Conservation (phyloP, 2,329 filamentous ascomycete species). For the Scopulariopsis brevicaulis region DNA sequence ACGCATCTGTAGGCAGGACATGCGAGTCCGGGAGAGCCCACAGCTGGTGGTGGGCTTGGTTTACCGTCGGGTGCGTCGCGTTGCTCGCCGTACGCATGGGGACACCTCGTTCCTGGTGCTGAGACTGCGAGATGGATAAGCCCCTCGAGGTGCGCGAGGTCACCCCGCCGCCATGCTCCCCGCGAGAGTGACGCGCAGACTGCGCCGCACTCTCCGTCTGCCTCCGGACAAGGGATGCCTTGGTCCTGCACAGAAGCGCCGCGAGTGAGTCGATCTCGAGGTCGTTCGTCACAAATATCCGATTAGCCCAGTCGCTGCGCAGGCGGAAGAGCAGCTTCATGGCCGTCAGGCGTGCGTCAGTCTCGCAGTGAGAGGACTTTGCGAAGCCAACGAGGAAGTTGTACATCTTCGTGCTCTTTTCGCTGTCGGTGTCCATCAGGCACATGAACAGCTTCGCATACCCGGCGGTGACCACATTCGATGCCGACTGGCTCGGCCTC, state of each 20-base stretch:
- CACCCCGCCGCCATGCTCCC: background rate
- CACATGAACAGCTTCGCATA: slow-evolving; percentile 68
- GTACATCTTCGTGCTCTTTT: slow-evolving; percentile 53
- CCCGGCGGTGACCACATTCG: slow-evolving; percentile 60
- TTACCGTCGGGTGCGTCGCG: slow-evolving; percentile 19
- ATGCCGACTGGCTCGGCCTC: slow-evolving; percentile 32
- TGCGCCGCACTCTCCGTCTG: slow-evolving; percentile 32
- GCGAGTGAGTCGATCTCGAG: slow-evolving; percentile 67
- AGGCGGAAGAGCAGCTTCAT: slow-evolving; percentile 74
- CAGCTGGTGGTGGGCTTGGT: slow-evolving; percentile 33
- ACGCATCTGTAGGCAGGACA: slow-evolving; percentile 37
- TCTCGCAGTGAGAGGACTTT: slow-evolving; percentile 45
- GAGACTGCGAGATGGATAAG: slow-evolving; percentile 37
- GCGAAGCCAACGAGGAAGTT: slow-evolving; percentile 53
- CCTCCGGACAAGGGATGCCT: slow-evolving; percentile 37
- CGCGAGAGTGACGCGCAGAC: background rate
- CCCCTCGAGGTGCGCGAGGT: slow-evolving; percentile 35
- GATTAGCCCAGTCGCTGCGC: slow-evolving; percentile 69
- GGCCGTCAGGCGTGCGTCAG: slow-evolving; percentile 60
- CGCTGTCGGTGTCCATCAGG: slow-evolving; percentile 53
- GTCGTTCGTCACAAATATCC: slow-evolving; percentile 58
- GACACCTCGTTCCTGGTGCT: slow-evolving; percentile 27
- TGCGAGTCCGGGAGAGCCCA: slow-evolving; percentile 48
- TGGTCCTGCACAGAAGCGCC: slow-evolving; percentile 56
- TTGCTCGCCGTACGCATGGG: slow-evolving; percentile 30